Evolutionary conservation across 257 asterid genomes (phyloP), one percentile per base, ranked within the genome.

Genomic region (Catharanthus roseus): DNA sequence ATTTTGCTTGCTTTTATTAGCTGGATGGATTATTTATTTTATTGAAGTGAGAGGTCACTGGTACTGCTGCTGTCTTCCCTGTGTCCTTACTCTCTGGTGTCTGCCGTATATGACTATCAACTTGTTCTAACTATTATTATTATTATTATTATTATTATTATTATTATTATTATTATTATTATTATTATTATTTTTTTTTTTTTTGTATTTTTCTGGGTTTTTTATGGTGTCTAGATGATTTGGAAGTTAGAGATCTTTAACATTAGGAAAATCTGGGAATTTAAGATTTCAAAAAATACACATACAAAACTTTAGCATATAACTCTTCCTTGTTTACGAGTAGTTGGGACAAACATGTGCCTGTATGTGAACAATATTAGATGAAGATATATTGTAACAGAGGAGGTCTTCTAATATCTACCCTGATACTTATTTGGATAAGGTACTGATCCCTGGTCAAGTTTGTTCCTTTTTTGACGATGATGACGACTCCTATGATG

Each of bases 401-500:
- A 31, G 41, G 55, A 73, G 78, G 55, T 69, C 50, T 74, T 83
- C 87, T 87, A 67, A 85, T 77, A 72, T 80, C 68, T 67, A 65
- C 69, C 55, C 81, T 57, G 69, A 73, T 73, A 63, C 82, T 79
- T 82, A 72, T 72, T 75, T 83, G 86, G 84, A 77, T 75, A 78
- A 85, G 86, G 82, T 70, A 78, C 49, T 51, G 68, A 69, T 74
- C 50, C 81, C 82, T 64, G 85, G 70, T 61, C 83, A 74, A 71
- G 42, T 74, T 67, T 75, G 69, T 79, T 80, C 82, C 78, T 86
- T 81, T 65, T 73, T 70, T 75, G 84, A 73, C 47, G 87, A 82
- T 45, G 88, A 78, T 4, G 69, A 71, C 36, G 75, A 73, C 3
- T 77, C 72, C 6, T 75, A 71, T 36, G 82, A 71, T 8, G 79